These are phyloP conservation scores for Calocybe gambosa DNA, from an alignment of 1,284 basidiomycete species.

Conservation along the genomic window DNA sequence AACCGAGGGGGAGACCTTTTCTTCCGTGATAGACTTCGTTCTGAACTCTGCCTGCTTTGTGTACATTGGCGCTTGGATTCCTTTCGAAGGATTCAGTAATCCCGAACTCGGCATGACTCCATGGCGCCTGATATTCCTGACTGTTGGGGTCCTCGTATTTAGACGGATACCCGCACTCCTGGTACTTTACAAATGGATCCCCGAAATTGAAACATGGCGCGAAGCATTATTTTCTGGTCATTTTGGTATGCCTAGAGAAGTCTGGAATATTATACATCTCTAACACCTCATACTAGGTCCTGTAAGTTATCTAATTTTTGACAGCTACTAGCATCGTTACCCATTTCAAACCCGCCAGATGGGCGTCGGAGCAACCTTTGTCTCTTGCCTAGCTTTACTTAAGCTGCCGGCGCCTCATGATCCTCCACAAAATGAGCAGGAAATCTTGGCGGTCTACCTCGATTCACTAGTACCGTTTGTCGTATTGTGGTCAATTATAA, in stretches of 20 bases:
- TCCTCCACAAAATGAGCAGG: constrained; percentile 61
- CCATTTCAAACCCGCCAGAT: constrained; percentile 37
- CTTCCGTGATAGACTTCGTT: constrained; percentile 81
- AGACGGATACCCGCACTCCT: constrained; percentile 76
- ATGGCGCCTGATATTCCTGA: constrained; percentile 68
- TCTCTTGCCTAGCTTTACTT: constrained; percentile 25
- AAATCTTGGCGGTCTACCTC: constrained; percentile 65
- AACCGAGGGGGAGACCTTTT: constrained; percentile 82
- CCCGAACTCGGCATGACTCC: constrained; percentile 61
- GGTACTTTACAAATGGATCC: constrained; percentile 73
- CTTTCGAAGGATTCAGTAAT: constrained; percentile 65
- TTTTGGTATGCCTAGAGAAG: constrained; percentile 51
- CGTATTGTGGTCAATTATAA: constrained; percentile 31
- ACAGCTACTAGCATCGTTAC: neutral
- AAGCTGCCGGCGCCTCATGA: constrained; percentile 55
- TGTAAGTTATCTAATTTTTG: constrained; percentile 38
- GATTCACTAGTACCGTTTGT: constrained; percentile 82
- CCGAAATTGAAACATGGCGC: constrained; percentile 75
- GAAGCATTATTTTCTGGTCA: constrained; percentile 84
- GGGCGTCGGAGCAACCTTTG: constrained; percentile 55
- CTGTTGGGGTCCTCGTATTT: constrained; percentile 60
- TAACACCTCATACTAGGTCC: constrained; percentile 36
- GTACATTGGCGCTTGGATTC: constrained; percentile 88
- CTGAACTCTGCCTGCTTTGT: constrained; percentile 87
- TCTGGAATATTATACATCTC: constrained; percentile 1